A percentile compares a stretch with the other conserved stretches of the same genome.
Conservation (phyloP, 176 grass and related monocot species). For the Guadua angustifolia region DNA sequence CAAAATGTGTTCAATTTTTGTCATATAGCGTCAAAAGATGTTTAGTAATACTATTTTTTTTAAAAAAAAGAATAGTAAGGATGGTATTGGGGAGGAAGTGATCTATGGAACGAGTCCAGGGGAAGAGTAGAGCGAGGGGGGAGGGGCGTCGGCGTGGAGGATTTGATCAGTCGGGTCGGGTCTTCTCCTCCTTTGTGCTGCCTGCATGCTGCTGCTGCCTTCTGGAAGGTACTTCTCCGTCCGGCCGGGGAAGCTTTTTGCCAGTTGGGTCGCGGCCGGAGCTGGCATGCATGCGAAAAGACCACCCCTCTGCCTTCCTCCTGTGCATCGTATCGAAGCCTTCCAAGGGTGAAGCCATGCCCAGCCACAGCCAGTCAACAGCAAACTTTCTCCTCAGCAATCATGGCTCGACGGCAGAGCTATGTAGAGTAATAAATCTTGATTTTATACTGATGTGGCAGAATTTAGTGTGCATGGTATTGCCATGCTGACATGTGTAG, state of each 20-base stretch:
- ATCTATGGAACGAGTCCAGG: no score
- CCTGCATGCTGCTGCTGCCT: not conserved
- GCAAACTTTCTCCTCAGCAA: not conserved
- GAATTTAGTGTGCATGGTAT: no score
- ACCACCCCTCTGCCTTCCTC: not conserved
- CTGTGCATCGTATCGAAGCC: constrained; percentile 8
- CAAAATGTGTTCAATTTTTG: no score
- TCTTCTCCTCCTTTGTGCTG: not conserved
- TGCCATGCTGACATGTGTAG: no score
- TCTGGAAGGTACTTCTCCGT: constrained; percentile 43
- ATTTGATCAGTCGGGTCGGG: not conserved
- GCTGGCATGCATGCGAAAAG: not conserved
- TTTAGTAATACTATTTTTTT: no score
- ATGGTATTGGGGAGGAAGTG: no score
- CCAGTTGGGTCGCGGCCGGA: constrained; percentile 3
- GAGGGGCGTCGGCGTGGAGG: not conserved
- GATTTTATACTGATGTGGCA: not conserved
- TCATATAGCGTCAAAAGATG: no score
- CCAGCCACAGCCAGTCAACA: not conserved
- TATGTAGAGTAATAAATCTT: not conserved
- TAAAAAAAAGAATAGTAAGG: no score
- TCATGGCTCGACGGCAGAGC: not conserved
- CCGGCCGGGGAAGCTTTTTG: constrained; percentile 19
- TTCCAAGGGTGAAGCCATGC: constrained; percentile 1
- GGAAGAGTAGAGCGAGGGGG: no score